Conservation (phyloP, 345 rosid genomes). For the Streptanthus diversifolius region DNA sequence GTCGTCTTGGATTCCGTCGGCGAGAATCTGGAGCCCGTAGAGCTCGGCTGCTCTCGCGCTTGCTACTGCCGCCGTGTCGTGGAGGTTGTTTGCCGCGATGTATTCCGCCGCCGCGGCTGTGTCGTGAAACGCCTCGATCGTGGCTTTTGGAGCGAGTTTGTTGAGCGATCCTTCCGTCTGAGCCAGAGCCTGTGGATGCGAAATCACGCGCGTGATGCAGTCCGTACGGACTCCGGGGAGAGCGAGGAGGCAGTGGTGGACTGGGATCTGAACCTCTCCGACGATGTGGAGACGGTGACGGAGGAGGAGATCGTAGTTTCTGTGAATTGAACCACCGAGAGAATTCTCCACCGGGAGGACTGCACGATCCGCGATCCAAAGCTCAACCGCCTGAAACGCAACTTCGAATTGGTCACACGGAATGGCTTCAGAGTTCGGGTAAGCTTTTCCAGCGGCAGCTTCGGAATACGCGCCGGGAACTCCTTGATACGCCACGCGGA, state of each 20-base stretch:
- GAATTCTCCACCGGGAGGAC: conserved; percentile 94
- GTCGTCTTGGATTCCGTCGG: conserved; percentile 72
- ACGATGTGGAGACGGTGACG: conserved; percentile 96
- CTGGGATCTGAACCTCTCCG: conserved; percentile 90
- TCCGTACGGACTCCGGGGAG: conserved; percentile 79
- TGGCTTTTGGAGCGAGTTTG: conserved; percentile 66
- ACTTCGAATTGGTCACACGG: conserved; percentile 97
- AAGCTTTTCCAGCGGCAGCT: conserved; percentile 94
- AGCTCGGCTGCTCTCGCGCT: conserved; percentile 72
- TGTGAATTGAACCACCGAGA: conserved; percentile 89
- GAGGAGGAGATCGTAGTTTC: conserved; percentile 91
- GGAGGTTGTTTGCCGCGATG: conserved; percentile 66
- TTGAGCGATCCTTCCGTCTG: conserved; percentile 86
- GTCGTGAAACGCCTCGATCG: conserved; percentile 90
- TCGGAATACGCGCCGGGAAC: conserved; percentile 96
- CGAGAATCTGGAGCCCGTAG: conserved; percentile 66
- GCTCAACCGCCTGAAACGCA: conserved; percentile 81
- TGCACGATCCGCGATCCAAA: conserved; percentile 96
- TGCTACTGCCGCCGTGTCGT: conserved; percentile 68
- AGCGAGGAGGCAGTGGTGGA: conserved; percentile 92
- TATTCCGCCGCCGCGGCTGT: conserved; percentile 94
- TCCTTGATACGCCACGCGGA: conserved; percentile 84
- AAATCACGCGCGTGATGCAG: conserved; percentile 72
- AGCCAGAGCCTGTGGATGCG: conserved; percentile 92
- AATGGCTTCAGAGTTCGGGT: conserved; percentile 83